phyloP scores from a whole-genome alignment of 768 basidiomycete species.

The Boletus reticulatus region DNA sequence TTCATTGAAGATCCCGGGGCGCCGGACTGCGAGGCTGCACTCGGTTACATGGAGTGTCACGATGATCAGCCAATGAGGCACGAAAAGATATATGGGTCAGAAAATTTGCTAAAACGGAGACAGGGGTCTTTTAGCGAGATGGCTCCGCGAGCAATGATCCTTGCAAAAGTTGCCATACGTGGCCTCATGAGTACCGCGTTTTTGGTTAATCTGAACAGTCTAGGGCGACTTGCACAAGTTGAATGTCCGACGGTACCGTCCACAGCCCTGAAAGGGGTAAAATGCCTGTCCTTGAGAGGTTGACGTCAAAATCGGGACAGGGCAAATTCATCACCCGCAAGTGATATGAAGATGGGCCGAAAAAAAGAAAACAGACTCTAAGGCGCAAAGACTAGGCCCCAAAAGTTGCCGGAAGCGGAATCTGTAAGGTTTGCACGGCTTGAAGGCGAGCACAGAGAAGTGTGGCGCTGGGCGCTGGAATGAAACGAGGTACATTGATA shows the following conservation, averaged over 20 bases:
- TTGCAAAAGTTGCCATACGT: background rate
- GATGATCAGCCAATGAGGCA: slow-evolving; percentile 2
- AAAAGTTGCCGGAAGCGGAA: background rate
- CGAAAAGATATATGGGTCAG: background rate
- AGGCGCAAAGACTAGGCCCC: background rate
- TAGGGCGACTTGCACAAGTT: background rate
- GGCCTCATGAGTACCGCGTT: background rate
- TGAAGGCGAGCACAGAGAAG: background rate
- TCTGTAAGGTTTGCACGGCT: background rate
- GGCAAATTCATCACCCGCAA: background rate
- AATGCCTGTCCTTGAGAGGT: slow-evolving; percentile 3
- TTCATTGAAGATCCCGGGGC: slow-evolving; percentile 4
- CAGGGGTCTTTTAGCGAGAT: slow-evolving; percentile 4
- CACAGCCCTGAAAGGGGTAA: slow-evolving; percentile 3
- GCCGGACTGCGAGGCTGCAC: background rate
- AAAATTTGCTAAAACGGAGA: background rate
- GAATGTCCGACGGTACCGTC: slow-evolving; percentile 5
- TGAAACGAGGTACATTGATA: slow-evolving; percentile 9
- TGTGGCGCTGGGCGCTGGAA: background rate
- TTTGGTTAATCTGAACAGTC: background rate
- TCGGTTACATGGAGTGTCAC: background rate
- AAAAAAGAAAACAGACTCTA: background rate
- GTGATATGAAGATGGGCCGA: slow-evolving; percentile 8
- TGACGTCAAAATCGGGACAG: slow-evolving; percentile 5
- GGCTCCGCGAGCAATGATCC: slow-evolving; percentile 8